phyloP scores from a whole-genome alignment of 306 rosid genomes.

The Pueraria montana region DNA sequence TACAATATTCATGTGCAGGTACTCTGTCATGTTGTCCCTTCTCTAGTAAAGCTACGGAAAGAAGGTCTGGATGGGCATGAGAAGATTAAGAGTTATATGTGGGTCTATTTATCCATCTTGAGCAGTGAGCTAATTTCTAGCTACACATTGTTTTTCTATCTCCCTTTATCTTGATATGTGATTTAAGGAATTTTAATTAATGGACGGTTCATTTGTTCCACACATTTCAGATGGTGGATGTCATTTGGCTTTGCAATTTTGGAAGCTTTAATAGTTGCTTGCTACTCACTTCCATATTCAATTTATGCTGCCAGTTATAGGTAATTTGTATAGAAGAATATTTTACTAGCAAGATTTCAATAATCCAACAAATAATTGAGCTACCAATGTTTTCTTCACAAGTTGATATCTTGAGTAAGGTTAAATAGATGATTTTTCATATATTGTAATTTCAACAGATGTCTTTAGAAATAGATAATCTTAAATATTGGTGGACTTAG shows the following conservation, averaged over 20 bases:
- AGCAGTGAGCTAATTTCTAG: constrained; percentile 66
- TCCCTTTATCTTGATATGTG: constrained; percentile 25
- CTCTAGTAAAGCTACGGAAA: constrained; percentile 93
- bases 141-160: constrained; percentile 40
- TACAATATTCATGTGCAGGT: constrained; percentile 66
- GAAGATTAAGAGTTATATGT: constrained; percentile 99
- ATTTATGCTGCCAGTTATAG: constrained; percentile 79
- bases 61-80: constrained; percentile 98
- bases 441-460: constrained; percentile 2
- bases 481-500: constrained; percentile 27
- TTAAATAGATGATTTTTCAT: constrained; percentile 36
- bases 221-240: constrained; percentile 94
- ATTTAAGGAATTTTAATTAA: constrained; percentile 47
- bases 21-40: constrained; percentile 87
- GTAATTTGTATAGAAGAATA: constrained; percentile 55
- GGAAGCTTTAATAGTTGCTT: constrained; percentile 85
- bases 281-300: constrained; percentile 96
- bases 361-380: constrained; percentile 26
- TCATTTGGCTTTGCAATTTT: constrained; percentile 93
- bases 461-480: constrained; percentile 24
- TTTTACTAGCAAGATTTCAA: constrained; percentile 28
- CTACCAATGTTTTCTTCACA: constrained; percentile 20
- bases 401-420: constrained; percentile 13
- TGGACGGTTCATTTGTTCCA: constrained; percentile 45
- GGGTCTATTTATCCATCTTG: constrained; percentile 78